phyloP scores from a whole-genome alignment of 768 basidiomycete species.

The Mycena olivaceomarginata region DNA sequence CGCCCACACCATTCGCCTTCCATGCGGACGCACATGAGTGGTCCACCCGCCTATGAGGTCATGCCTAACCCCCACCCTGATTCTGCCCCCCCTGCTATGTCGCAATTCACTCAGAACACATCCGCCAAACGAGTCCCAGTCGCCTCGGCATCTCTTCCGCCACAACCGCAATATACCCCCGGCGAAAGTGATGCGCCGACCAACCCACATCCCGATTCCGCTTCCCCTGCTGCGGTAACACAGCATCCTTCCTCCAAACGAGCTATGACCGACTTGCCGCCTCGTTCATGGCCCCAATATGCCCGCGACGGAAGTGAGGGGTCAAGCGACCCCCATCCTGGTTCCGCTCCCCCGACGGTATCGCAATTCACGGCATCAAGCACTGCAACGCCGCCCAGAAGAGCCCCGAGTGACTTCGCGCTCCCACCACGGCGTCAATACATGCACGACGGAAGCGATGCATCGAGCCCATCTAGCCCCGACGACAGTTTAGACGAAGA shows the following conservation, averaged over 20 bases:
- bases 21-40: slow-evolving; percentile 31
- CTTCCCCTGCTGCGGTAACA: slow-evolving; percentile 14
- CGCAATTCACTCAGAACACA: slow-evolving; percentile 19
- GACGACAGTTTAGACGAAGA: slow-evolving; percentile 39
- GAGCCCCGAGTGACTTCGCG: neutral
- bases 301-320: slow-evolving; percentile 22
- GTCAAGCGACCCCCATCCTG: neutral
- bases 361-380: slow-evolving; percentile 14
- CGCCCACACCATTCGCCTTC: slow-evolving; percentile 26
- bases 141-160: neutral
- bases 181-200: neutral
- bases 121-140: slow-evolving; percentile 10
- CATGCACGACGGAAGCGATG: slow-evolving; percentile 22
- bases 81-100: slow-evolving; percentile 32
- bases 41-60: slow-evolving; percentile 40
- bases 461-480: slow-evolving; percentile 31
- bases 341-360: neutral
- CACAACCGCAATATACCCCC: neutral
- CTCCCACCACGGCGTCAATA: slow-evolving; percentile 23
- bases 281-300: slow-evolving; percentile 18
- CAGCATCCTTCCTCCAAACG: slow-evolving; percentile 9
- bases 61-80: slow-evolving; percentile 13
- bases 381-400: slow-evolving; percentile 9
- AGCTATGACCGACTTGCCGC: neutral
- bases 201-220: slow-evolving; percentile 16